Conservation (phyloP, 1,139 yeast species). For the Yamadazyma siamensis region DNA sequence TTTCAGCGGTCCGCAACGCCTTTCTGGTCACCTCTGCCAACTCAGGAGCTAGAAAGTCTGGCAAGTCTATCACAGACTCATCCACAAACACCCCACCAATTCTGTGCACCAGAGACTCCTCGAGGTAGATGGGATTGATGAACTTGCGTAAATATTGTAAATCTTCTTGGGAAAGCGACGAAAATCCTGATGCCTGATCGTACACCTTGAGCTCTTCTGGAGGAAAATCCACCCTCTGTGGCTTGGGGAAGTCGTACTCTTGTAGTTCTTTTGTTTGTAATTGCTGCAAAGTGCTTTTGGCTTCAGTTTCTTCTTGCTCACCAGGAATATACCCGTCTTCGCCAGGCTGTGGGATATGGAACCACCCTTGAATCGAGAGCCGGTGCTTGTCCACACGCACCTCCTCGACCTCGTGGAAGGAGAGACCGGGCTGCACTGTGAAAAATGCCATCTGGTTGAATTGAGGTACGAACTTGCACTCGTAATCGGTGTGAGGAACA, state of each 20-base stretch:
- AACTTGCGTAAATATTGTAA: conserved; percentile 44
- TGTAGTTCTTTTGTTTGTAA: conserved; percentile 72
- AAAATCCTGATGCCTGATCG: conserved; percentile 19
- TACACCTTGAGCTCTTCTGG: conserved; percentile 24
- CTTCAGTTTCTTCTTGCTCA: conserved; percentile 74
- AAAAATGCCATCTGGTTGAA: conserved; percentile 96
- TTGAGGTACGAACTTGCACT: conserved; percentile 75
- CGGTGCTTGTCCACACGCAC: conserved; percentile 88
- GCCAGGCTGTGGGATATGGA: conserved; percentile 92
- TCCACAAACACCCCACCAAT: conserved; percentile 55
- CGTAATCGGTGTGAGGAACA: conserved; percentile 79
- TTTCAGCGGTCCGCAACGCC: conserved; percentile 48
- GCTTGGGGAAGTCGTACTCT: conserved; percentile 80
- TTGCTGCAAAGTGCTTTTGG: conserved; percentile 76
- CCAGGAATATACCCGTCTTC: conserved; percentile 82
- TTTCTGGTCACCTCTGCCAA: conserved; percentile 32
- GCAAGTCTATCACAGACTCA: conserved; percentile 68
- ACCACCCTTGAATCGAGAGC: conserved; percentile 96
- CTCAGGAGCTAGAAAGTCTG: conserved; percentile 52
- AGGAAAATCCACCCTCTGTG: conserved; percentile 33
- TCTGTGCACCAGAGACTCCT: conserved; percentile 32
- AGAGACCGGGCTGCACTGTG: conserved; percentile 91
- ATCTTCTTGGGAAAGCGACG: conserved; percentile 28
- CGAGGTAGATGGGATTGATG: conserved; percentile 56
- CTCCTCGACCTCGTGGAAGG: conserved; percentile 98